These are phyloP conservation scores for Cenchrus purpureus DNA, from an alignment of 176 grass and related monocot species.

Conservation along the genomic window DNA sequence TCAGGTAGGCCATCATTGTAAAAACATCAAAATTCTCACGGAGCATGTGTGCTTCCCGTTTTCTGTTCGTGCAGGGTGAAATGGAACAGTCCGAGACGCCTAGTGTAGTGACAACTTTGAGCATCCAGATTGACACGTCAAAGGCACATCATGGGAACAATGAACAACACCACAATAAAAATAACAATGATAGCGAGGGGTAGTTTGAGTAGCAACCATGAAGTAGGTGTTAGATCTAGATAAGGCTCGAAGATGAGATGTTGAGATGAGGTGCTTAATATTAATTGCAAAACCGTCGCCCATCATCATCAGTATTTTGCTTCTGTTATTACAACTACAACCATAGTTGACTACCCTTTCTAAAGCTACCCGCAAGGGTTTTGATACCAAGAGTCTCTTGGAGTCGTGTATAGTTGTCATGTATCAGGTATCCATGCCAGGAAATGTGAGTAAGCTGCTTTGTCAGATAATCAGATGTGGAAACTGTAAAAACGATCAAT, in stretches of 20 bases:
- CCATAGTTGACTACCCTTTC: not conserved
- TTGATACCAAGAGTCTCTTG: not conserved
- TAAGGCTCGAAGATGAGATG: slow-evolving; percentile 3
- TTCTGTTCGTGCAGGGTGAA: slow-evolving; percentile 40
- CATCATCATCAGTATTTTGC: not conserved
- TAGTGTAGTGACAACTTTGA: slow-evolving; percentile 37
- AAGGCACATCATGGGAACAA: slow-evolving; percentile 7
- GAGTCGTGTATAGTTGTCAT: not conserved
- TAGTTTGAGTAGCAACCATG: slow-evolving; percentile 22
- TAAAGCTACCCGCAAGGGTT: not conserved
- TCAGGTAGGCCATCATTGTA: not conserved
- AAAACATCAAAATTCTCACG: not conserved
- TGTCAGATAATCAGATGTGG: not conserved
- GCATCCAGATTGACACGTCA: slow-evolving; percentile 45
- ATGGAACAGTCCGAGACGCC: slow-evolving; percentile 31
- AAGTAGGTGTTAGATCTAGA: slow-evolving; percentile 2
- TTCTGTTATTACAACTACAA: not conserved
- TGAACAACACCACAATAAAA: not conserved
- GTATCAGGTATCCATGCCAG: slow-evolving; percentile 3
- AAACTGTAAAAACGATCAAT: not conserved
- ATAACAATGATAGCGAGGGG: slow-evolving; percentile 19
- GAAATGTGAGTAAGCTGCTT: not conserved
- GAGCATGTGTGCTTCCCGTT: not conserved
- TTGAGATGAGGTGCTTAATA: slow-evolving; percentile 11
- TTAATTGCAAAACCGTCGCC: not conserved